phyloP scores from a whole-genome alignment of 176 grass and related monocot genomes.

The Microstegium vimineum region DNA sequence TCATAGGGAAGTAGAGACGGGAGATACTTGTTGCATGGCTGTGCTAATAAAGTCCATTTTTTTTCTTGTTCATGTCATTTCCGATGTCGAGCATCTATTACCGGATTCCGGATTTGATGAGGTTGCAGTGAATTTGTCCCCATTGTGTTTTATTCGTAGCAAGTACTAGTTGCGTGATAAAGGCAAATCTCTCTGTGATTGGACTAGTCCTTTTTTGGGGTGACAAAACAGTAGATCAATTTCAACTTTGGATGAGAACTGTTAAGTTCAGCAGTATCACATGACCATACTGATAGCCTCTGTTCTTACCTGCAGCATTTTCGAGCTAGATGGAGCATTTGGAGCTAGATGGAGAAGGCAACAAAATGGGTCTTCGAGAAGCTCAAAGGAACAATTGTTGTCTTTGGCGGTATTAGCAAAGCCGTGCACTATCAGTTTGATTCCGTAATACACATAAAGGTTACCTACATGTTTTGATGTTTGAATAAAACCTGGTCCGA shows the following conservation, averaged over 20 bases:
- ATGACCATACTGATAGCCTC: background rate
- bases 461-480: too few species aligned
- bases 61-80: too few species aligned
- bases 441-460: too few species aligned
- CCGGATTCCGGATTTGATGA: too few species aligned
- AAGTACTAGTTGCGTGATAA: background rate
- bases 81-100: too few species aligned
- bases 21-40: too few species aligned
- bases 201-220: background rate
- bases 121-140: too few species aligned
- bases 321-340: conserved; percentile 26
- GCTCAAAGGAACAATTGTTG: conserved; percentile 59
- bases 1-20: too few species aligned
- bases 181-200: background rate
- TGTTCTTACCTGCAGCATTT: conserved; percentile 48
- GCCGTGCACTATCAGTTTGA: background rate
- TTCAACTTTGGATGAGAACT: background rate
- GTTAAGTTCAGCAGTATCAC: background rate
- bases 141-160: background rate
- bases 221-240: background rate
- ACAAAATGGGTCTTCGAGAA: conserved; percentile 98
- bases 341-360: conserved; percentile 57
- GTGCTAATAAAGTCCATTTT: too few species aligned
- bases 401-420: conserved; percentile 34
- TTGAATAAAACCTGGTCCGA: too few species aligned